Percentiles rank a stretch among this genome's conserved stretches.
These are phyloP conservation scores for Brassica cretica DNA, from an alignment of 345 rosid species.

Conservation along the genomic window DNA sequence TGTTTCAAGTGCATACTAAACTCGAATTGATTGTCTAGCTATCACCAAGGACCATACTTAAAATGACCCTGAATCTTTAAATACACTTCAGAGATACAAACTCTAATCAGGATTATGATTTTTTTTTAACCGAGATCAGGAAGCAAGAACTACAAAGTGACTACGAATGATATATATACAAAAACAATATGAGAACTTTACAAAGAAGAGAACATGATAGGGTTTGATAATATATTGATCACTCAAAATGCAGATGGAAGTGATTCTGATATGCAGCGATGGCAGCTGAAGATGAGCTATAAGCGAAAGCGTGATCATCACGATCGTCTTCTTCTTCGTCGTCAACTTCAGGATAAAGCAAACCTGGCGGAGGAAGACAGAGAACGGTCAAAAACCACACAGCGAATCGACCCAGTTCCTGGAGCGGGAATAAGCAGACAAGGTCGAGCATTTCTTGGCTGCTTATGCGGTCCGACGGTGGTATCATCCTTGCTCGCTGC, in stretches of 20 bases:
- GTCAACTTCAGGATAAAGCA: constrained; percentile 38
- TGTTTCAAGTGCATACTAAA: background rate
- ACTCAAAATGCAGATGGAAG: constrained; percentile 35
- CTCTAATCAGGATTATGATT: background rate
- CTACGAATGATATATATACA: background rate
- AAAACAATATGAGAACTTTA: background rate
- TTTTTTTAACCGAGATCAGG: background rate
- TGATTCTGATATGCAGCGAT: constrained; percentile 22
- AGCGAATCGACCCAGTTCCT: constrained; percentile 61
- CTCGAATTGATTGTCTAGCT: background rate
- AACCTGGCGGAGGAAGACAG: constrained; percentile 61
- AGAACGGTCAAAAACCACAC: constrained; percentile 65
- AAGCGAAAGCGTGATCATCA: constrained; percentile 9
- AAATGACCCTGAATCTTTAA: background rate
- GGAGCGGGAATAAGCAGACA: constrained; percentile 65
- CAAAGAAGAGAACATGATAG: background rate
- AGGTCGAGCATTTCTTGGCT: constrained; percentile 64
- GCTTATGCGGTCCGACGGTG: constrained; percentile 50
- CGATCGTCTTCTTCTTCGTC: constrained; percentile 29
- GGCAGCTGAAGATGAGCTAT: constrained; percentile 23
- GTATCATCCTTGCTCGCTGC: constrained; percentile 49
- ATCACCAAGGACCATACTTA: background rate
- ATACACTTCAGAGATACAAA: background rate
- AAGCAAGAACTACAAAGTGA: constrained; percentile 3
- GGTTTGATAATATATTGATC: background rate